Evolutionary conservation across 164 flowering plant genomes (phyloP).

Genomic region (Umbilicus rupestris): DNA sequence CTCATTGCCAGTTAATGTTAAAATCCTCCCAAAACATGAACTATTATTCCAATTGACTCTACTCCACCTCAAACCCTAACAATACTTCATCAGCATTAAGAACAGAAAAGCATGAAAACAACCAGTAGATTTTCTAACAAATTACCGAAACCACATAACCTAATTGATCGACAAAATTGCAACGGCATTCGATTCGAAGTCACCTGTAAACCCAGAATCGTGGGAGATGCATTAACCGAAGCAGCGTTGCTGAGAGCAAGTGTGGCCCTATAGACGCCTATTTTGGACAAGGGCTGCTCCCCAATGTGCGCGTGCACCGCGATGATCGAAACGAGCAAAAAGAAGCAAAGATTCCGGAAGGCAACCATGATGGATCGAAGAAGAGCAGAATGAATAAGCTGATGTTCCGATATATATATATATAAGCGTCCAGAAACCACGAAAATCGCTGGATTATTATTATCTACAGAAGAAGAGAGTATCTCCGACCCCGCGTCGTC

Average conservation of each 20-base stretch:
- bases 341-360: background rate
- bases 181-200: background rate
- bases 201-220: conserved; percentile 35
- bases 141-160: background rate
- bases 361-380: no score
- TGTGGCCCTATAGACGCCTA: conserved; percentile 33
- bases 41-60: no score
- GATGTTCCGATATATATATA: no score
- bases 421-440: no score
- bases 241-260: conserved; percentile 24
- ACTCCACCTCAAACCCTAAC: no score
- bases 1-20: no score
- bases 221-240: conserved; percentile 35
- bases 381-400: no score
- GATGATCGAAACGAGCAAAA: background rate
- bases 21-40: no score
- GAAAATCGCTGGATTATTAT: no score
- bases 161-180: background rate
- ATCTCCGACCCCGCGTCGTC: no score
- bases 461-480: no score
- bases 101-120: background rate
- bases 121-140: background rate
- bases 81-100: no score
- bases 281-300: conserved; percentile 52
- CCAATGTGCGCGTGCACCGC: conserved; percentile 12